A percentile compares a stretch with the other conserved stretches of the same genome.
phyloP scores from a whole-genome alignment of 2,329 filamentous ascomycete species.

The Verticillium longisporum region DNA sequence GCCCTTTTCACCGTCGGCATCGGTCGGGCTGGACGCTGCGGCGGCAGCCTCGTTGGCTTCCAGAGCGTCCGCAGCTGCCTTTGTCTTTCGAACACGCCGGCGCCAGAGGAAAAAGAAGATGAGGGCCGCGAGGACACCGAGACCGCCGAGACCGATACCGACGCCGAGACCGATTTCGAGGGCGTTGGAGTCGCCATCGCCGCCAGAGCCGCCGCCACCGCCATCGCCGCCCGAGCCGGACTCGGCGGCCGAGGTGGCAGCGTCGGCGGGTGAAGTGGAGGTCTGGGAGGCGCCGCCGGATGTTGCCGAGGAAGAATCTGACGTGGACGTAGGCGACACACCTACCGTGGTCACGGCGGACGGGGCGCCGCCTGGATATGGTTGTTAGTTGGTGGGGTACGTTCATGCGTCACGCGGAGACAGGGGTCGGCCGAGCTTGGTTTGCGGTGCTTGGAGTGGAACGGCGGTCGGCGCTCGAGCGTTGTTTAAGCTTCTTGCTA shows the following conservation, averaged over 20 bases:
- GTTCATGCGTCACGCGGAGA: background rate
- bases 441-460: background rate
- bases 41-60: constrained; percentile 3
- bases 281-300: background rate
- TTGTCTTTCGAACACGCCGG: constrained; percentile 20
- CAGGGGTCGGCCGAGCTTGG: background rate
- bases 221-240: background rate
- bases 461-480: background rate
- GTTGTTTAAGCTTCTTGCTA: no score
- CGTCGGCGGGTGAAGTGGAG: background rate
- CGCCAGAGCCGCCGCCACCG: background rate
- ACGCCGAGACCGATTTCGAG: constrained; percentile 1
- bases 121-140: constrained; percentile 29
- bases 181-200: background rate
- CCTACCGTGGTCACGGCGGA: background rate
- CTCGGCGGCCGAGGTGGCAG: background rate
- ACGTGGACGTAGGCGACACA: background rate
- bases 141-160: constrained; percentile 24
- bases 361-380: background rate
- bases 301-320: background rate
- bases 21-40: background rate
- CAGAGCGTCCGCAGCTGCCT: constrained; percentile 6
- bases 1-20: background rate
- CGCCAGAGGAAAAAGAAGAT: constrained; percentile 34
- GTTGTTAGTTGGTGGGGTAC: background rate